Percentiles rank a stretch among this genome's conserved stretches.
phyloP scores from a whole-genome alignment of 176 grass and related monocot species.

The Puya raimondii region DNA sequence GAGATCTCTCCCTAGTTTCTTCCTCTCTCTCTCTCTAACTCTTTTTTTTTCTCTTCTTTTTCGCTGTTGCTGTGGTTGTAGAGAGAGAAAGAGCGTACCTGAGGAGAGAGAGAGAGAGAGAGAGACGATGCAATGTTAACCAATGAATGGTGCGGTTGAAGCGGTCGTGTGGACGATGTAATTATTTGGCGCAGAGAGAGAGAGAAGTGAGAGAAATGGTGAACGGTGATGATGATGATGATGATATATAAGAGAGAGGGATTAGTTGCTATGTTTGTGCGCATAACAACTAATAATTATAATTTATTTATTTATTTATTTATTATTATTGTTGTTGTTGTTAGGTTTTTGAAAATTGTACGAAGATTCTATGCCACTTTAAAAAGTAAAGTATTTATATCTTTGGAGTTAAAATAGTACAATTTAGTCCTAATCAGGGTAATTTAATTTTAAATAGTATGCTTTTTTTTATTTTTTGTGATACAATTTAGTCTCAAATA shows the following conservation, averaged over 20 bases:
- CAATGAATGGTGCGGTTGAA: slow-evolving; percentile 7
- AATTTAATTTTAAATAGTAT: too few species aligned
- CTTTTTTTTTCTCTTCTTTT: neutral
- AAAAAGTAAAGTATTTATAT: too few species aligned
- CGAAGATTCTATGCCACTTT: too few species aligned
- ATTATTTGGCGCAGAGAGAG: neutral
- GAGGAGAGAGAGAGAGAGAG: neutral
- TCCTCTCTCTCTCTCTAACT: neutral
- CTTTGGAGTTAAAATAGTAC: too few species aligned
- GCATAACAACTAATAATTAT: too few species aligned
- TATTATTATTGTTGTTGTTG: too few species aligned
- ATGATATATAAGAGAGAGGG: neutral
- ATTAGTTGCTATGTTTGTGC: neutral
- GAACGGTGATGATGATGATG: neutral
- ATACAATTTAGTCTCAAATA: too few species aligned
- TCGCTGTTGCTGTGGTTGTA: too few species aligned
- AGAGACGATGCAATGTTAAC: neutral
- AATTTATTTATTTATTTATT: too few species aligned
- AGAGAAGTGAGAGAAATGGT: neutral
- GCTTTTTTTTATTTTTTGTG: too few species aligned
- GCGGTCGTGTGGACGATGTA: neutral
- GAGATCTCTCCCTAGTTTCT: neutral
- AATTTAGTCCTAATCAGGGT: too few species aligned
- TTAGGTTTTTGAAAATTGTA: too few species aligned
- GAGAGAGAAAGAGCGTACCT: neutral